These are phyloP conservation scores for Ascobolus immersus DNA, from an alignment of 495 filamentous ascomycete genomes.

Conservation along the genomic window DNA sequence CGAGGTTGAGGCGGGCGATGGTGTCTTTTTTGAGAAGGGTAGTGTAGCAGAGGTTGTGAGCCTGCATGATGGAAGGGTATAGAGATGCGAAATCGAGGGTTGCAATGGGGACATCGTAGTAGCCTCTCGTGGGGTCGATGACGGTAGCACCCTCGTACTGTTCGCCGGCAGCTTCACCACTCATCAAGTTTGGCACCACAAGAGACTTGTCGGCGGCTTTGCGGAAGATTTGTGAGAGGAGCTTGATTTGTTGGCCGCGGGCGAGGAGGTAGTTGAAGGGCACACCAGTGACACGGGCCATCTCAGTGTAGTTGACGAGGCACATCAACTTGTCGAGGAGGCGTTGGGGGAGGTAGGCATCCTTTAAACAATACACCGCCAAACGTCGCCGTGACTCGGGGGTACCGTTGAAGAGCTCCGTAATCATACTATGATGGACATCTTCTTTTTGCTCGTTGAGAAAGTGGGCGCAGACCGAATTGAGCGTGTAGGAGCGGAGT, in stretches of 20 bases:
- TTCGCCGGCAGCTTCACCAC: conserved; percentile 34
- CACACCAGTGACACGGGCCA: conserved; percentile 97
- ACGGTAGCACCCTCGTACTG: conserved; percentile 97
- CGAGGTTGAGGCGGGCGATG: conserved; percentile 43
- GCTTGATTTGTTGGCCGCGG: conserved; percentile 88
- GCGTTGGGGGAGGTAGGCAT: conserved; percentile 83
- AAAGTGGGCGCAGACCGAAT: conserved; percentile 92
- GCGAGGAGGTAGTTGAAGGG: conserved; percentile 88
- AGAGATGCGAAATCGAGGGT: conserved; percentile 97
- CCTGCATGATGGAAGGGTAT: conserved; percentile 96
- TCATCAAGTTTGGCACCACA: conserved; percentile 63
- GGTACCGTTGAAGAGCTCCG: conserved; percentile 85
- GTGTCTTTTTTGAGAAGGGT: conserved; percentile 64
- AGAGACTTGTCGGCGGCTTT: conserved; percentile 79
- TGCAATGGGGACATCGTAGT: conserved; percentile 80
- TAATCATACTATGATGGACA: conserved; percentile 98
- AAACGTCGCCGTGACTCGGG: conserved; percentile 71
- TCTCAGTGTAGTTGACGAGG: conserved; percentile 93
- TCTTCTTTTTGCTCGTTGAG: conserved; percentile 96
- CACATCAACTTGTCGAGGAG: conserved; percentile 96
- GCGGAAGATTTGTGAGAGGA: conserved; percentile 88
- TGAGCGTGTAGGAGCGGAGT: conserved; percentile 85
- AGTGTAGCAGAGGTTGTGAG: conserved; percentile 96
- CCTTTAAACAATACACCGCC: conserved; percentile 91
- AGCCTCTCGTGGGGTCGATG: conserved; percentile 79